These are phyloP conservation scores for Collybia mongolica DNA, from an alignment of 768 basidiomycete genomes.

Conservation along the genomic window DNA sequence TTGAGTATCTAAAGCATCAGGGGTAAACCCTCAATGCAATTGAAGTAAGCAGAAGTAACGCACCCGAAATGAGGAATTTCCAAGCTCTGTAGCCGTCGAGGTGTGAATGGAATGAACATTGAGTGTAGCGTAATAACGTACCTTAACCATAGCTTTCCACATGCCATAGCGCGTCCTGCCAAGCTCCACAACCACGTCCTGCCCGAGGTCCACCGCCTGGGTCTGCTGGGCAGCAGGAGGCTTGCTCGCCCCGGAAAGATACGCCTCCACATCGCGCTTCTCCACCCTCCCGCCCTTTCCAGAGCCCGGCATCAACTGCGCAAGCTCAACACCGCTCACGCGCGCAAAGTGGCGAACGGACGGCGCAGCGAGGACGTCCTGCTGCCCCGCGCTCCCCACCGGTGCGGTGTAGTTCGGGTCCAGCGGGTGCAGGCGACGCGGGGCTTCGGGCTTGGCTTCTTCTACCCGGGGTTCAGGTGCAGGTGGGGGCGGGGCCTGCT, in stretches of 20 bases:
- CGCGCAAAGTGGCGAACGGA: conserved; percentile 79
- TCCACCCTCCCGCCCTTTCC: conserved; percentile 77
- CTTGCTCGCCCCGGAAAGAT: conserved; percentile 30
- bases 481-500: conserved; percentile 5
- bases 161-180: conserved; percentile 78
- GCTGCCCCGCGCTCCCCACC: conserved; percentile 11
- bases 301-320: conserved; percentile 57
- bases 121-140: conserved; percentile 22
- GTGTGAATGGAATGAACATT: neutral
- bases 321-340: conserved; percentile 60
- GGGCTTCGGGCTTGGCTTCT: conserved; percentile 9
- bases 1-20: conserved; percentile 64
- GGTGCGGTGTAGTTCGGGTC: conserved; percentile 50
- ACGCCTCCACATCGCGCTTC: conserved; percentile 70
- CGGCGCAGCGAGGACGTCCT: conserved; percentile 64
- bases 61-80: conserved; percentile 86
- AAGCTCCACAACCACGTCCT: conserved; percentile 67
- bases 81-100: conserved; percentile 53
- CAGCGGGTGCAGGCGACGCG: conserved; percentile 52
- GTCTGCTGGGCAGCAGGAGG: conserved; percentile 12
- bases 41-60: conserved; percentile 14
- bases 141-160: conserved; percentile 91
- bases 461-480: conserved; percentile 3
- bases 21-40: conserved; percentile 1
- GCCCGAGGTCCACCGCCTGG: conserved; percentile 5